Base-by-base conservation (phyloP, 1,284 basidiomycete species). In the Stygiomarasmius scandens region DNA sequence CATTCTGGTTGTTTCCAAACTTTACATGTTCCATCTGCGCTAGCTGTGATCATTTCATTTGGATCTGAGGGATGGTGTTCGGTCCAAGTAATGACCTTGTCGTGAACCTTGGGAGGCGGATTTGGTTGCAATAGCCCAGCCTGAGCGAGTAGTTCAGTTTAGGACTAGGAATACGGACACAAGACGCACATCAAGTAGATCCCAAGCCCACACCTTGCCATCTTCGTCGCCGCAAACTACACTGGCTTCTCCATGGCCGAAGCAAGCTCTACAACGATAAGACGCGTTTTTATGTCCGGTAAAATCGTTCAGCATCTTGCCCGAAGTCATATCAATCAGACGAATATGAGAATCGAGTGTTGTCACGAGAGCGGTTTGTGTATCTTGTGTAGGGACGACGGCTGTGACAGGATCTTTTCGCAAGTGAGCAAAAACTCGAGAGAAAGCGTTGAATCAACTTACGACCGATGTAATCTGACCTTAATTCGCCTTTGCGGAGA, bases 181-280 rank as follows among this genome's bases (percentile, higher is more conserved):
- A 50, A 53, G 34, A 45, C 80, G 88, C 67, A 94, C 93, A 70
- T 94, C 90, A 25, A 97, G 82, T 54, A 98, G 76, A 67, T 96
- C 94, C 96, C 96, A 99, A 38, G 85, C 86, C 89, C 93, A 95
- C 4, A 99, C 76, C 58, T 74, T 75, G 0, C 97, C 97, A 3
- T 88, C 82, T 70, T 98, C 96, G 69, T 98, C 97, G 3, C 96
- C 96, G 44, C 85, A 88, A 2, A 98, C 69, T 2, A 98, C 87
- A 16, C 75, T 85, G 0, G 89, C 89, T 71, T 98, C 96, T 1
- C 81, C 89, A 61, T 89, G 83, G 6, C 90, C 89, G 66, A 98
- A 93, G 58, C 86, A 87, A n/a, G 90, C 87, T 20, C 89, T 87
- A 66, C 87, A 91, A 19, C 93, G 84, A 69, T 95, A 95, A 10